Evolutionary conservation across 2,329 filamentous ascomycete species (phyloP).

Genomic region (Pseudocercospora macadamiae): DNA sequence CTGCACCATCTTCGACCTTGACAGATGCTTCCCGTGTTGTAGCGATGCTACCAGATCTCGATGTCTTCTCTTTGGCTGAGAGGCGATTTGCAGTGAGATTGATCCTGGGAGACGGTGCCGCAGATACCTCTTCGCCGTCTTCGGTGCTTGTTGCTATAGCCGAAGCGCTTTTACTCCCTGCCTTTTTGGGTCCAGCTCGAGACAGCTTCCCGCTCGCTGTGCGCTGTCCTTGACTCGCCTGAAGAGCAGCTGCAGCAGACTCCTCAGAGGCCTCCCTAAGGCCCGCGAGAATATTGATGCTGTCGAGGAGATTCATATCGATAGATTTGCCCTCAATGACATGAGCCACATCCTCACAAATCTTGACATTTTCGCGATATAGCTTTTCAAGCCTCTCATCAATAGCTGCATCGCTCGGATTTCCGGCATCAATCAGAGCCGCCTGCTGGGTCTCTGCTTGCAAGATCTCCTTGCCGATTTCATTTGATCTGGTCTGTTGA

Average conservation of each 20-base stretch:
- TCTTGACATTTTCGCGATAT: slow-evolving; percentile 53
- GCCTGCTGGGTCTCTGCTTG: slow-evolving; percentile 41
- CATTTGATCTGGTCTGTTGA: slow-evolving; percentile 35
- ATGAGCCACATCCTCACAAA: slow-evolving; percentile 50
- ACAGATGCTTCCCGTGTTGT: slow-evolving; percentile 53
- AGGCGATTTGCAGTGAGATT: slow-evolving; percentile 31
- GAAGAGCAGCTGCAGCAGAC: slow-evolving; percentile 39
- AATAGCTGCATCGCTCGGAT: slow-evolving; percentile 40
- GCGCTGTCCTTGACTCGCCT: slow-evolving; percentile 28
- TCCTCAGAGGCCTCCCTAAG: slow-evolving; percentile 52
- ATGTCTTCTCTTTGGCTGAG: slow-evolving; percentile 41
- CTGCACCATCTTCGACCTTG: slow-evolving; percentile 53
- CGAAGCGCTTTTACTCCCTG: slow-evolving; percentile 25
- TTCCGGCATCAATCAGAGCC: slow-evolving; percentile 34
- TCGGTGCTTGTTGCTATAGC: slow-evolving; percentile 31
- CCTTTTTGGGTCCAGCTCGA: slow-evolving; percentile 32
- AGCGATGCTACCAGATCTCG: slow-evolving; percentile 47
- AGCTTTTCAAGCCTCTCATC: slow-evolving; percentile 51
- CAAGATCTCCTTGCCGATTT: slow-evolving; percentile 42
- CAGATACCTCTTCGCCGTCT: slow-evolving; percentile 36
- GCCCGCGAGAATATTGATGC: slow-evolving; percentile 51
- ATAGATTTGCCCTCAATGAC: slow-evolving; percentile 48
- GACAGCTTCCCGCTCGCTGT: slow-evolving; percentile 33
- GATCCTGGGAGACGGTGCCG: slow-evolving; percentile 39
- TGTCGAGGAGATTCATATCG: slow-evolving; percentile 46